Base-by-base conservation (phyloP, 331 rosid species). In the Malus hybrid region DNA sequence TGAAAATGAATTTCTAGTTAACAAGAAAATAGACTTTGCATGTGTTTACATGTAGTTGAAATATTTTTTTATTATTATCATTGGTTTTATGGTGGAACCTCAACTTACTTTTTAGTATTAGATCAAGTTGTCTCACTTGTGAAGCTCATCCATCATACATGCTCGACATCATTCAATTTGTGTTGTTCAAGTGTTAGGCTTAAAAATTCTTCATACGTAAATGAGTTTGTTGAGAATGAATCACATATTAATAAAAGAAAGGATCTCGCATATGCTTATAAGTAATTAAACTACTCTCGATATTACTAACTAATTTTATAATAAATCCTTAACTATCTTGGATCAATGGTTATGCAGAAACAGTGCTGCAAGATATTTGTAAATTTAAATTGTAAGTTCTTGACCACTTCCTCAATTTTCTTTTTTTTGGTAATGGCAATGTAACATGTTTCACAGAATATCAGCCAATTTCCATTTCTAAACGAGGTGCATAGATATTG, bases 21-120 rank as follows among this genome's bases (percentile, higher is more conserved):
- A 36, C 44, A 8, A 8, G 44, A 36, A 9, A 36, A 8, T 2
- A 2, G 44, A 8, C 1, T 36, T 36, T 36, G 3, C 2, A 6
- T 6, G 9, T 34, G 9, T 6, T 34, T 34, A 6, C 0, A 34
- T 6, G 10, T 7, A 39, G 0, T 39, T 39, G 4, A 0, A 9
- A 9, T 39, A 39, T 39, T 39, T 39, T 39, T 0, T 39, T 2
- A 24, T 24, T 32, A 32, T 32, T 32, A 0, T 0, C 0, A 39
- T 39, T 39, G 12, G 3, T 2, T 2, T 28, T 39, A 9, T 10
- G 0, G 0, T 9, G 1, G 0, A 39, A 39, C 0, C 0, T 39
- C 4, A 39, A 39, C 0, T 39, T 39, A 9, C 4, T 39, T 39
- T 0, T 2, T 39, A 0, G 4, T 9, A 39, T 39, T 3, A 39